These are phyloP conservation scores for Hypholoma sublateritium DNA, from an alignment of 768 basidiomycete species.

Conservation along the genomic window DNA sequence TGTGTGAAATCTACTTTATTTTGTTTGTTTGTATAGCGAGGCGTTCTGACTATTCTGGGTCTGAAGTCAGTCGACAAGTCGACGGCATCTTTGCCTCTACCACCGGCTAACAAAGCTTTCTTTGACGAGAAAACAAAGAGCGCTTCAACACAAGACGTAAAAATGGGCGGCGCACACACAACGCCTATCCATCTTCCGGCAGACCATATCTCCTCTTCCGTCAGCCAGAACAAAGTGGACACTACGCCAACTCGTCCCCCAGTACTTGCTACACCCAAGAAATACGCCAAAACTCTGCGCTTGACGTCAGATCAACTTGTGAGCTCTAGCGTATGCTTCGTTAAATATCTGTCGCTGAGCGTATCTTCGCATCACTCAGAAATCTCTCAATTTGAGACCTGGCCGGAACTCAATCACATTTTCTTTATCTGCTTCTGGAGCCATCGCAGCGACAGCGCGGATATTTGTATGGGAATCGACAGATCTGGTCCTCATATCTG, in stretches of 20 bases:
- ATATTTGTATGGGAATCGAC: conserved; percentile 97
- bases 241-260: conserved; percentile 14
- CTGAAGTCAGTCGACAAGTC: conserved; percentile 11
- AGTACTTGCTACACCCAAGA: conserved; percentile 31
- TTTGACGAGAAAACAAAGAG: conserved; percentile 6
- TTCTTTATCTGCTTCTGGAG: conserved; percentile 82
- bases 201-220: conserved; percentile 4
- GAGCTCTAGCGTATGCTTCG: conserved; percentile 22
- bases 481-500: conserved; percentile 89
- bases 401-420: conserved; percentile 94
- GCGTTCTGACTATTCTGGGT: not conserved
- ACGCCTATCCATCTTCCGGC: conserved; percentile 35
- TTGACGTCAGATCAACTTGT: conserved; percentile 95
- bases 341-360: not conserved
- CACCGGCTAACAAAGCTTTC: conserved; percentile 2
- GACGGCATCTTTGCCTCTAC: conserved; percentile 13
- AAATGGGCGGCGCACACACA: conserved; percentile 10
- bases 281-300: conserved; percentile 89
- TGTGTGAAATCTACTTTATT: not conserved
- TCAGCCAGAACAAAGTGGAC: conserved; percentile 1
- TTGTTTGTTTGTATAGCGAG: not conserved
- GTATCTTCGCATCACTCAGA: conserved; percentile 43
- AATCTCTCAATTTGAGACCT: conserved; percentile 78
- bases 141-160: conserved; percentile 1
- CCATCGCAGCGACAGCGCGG: conserved; percentile 82